Evolutionary conservation across 2,329 filamentous ascomycete species (phyloP).

Genomic region (Diaporthe vaccinii): DNA sequence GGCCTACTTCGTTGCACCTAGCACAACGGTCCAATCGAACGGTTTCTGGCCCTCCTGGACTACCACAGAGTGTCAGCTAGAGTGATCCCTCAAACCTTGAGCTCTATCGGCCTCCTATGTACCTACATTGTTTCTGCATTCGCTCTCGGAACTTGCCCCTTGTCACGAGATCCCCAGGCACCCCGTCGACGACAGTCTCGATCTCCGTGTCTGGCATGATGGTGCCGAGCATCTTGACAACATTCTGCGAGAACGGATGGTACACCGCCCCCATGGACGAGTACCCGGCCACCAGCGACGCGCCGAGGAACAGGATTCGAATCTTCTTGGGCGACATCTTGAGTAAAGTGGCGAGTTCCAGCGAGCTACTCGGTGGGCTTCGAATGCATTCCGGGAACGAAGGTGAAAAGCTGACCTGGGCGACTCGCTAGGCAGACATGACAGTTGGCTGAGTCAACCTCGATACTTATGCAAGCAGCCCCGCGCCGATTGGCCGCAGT

Average conservation of each 20-base stretch:
- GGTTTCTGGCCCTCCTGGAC: constrained; percentile 37
- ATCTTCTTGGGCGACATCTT: constrained; percentile 26
- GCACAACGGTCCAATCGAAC: constrained; percentile 73
- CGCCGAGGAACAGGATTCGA: constrained; percentile 35
- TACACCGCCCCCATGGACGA: constrained; percentile 31
- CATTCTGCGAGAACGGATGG: constrained; percentile 33
- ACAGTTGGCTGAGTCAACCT: constrained; percentile 23
- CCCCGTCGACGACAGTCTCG: constrained; percentile 45
- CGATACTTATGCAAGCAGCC: background rate
- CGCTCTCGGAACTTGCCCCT: constrained; percentile 45
- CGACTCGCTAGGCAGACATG: constrained; percentile 12
- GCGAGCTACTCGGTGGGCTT: background rate
- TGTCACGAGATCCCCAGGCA: constrained; percentile 46
- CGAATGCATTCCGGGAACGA: background rate
- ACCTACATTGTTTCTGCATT: constrained; percentile 47
- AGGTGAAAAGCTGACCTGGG: background rate
- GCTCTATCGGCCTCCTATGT: background rate
- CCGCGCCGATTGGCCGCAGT: constrained; percentile 14
- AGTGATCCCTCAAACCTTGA: no score
- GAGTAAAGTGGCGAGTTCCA: background rate
- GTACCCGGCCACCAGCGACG: constrained; percentile 37
- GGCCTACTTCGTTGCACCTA: constrained; percentile 72
- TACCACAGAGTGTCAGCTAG: constrained; percentile 3
- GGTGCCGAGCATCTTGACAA: constrained; percentile 32
- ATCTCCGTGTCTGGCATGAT: constrained; percentile 33